Percentiles rank a stretch among this genome's conserved stretches.
These are phyloP conservation scores for Sugiyamaella pinicola DNA, from an alignment of 1,139 yeast species.

Conservation along the genomic window DNA sequence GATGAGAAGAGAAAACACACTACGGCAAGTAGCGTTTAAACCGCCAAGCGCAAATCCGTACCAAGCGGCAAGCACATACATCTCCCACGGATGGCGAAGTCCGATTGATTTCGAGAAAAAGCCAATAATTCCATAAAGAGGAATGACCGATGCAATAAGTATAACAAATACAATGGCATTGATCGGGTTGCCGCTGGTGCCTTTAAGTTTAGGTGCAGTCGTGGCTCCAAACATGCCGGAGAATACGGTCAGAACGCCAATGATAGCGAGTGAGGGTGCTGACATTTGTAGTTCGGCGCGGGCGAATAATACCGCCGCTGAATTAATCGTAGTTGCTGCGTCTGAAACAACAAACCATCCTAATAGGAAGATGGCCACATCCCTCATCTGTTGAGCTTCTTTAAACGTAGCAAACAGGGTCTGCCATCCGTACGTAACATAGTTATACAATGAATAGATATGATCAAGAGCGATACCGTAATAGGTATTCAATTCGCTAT, in stretches of 20 bases:
- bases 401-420: slow-evolving; percentile 55
- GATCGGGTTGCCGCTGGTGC: slow-evolving; percentile 47
- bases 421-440: slow-evolving; percentile 58
- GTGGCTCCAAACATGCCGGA: slow-evolving; percentile 67
- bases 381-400: slow-evolving; percentile 58
- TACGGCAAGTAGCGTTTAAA: slow-evolving; percentile 62
- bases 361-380: slow-evolving; percentile 58
- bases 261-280: slow-evolving; percentile 59
- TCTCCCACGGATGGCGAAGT: slow-evolving; percentile 60
- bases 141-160: slow-evolving; percentile 62
- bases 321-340: slow-evolving; percentile 69
- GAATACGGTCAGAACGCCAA: slow-evolving; percentile 62
- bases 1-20: slow-evolving; percentile 62
- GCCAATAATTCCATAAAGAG: slow-evolving; percentile 66
- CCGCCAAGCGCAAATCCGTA: slow-evolving; percentile 74
- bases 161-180: slow-evolving; percentile 54
- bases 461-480: slow-evolving; percentile 1
- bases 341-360: slow-evolving; percentile 76
- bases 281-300: slow-evolving; percentile 65
- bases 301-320: slow-evolving; percentile 72
- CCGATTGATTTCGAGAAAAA: slow-evolving; percentile 55
- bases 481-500: slow-evolving; percentile 23
- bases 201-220: slow-evolving; percentile 52
- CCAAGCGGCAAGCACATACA: slow-evolving; percentile 66
- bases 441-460: slow-evolving; percentile 12